phyloP scores from a whole-genome alignment of 495 filamentous ascomycete genomes.

The Hyaloscypha finlandica region DNA sequence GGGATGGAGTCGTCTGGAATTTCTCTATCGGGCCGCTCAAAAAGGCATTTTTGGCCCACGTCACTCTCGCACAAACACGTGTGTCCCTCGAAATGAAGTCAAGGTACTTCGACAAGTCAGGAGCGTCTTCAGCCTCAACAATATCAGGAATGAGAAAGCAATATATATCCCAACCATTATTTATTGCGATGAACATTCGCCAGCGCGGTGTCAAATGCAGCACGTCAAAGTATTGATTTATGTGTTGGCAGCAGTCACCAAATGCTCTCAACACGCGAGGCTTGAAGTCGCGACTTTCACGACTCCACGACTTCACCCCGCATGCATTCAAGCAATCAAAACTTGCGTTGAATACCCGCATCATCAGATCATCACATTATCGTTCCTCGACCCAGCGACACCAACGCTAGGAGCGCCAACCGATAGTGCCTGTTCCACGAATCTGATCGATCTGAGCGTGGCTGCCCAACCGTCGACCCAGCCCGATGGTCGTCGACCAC shows the following conservation, averaged over 20 bases:
- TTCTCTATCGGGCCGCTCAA: not conserved
- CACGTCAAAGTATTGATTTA: not conserved
- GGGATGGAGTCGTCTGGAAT: not conserved
- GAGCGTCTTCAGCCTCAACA: not conserved
- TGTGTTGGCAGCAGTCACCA: not conserved
- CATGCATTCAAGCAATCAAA: not conserved
- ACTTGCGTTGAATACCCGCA: not conserved
- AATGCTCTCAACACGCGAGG: not conserved
- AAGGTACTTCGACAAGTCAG: not conserved
- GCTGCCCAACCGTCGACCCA: not conserved
- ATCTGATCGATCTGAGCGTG: not conserved
- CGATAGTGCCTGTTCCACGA: not conserved
- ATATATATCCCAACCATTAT: not conserved
- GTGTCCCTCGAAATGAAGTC: not conserved
- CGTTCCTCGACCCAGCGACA: not conserved
- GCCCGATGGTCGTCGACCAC: not conserved
- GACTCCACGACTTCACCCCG: not conserved
- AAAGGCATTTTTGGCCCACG: too few species aligned
- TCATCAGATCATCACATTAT: not conserved
- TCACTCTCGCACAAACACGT: not conserved
- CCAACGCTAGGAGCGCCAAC: not conserved
- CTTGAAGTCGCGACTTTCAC: not conserved
- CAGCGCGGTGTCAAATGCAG: not conserved
- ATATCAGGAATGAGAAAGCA: not conserved
- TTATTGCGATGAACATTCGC: not conserved